Base-by-base conservation (phyloP, 2,329 filamentous ascomycete genomes). In the Aspergillus aculeatinus region DNA sequence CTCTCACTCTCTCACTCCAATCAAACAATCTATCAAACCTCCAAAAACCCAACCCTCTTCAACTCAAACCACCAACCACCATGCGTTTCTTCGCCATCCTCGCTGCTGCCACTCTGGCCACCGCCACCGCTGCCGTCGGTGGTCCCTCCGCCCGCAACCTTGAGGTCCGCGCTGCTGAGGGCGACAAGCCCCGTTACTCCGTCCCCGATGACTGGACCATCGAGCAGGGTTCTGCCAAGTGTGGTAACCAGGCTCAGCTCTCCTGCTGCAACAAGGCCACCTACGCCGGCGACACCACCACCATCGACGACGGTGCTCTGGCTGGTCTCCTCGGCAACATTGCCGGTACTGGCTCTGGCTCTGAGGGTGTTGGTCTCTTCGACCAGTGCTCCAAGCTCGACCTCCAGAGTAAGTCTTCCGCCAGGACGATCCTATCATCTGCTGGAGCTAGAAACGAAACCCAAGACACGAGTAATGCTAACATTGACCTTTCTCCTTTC, bases 301-400 rank as follows among this genome's bases (percentile, higher is more conserved):
- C 69, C 52, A 64, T 73, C 63, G 63, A 65, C 58, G 58, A 63
- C 16, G 73, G 72, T 54, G 55, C 72, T 16, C 70, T 73, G n/a
- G 64, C 65, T 52, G 73, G 74, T 55, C 58, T 68, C 31, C 65
- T 76, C 57, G 63, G 63, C 64, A 68, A 70, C 65, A 65, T 75
- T 35, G 63, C 75, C 59, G 70, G 71, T 57, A 61, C 64, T 51
- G 71, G 72, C 31, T 69, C 73, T 55, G 70, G 68, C 55, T 58
- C 71, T 27, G 58, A 70, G 50, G 69, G 72, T 44, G 53, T 75
- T n/a, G 70, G 70, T 66, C 63, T 77, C 59, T 75, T 76, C 67
- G 66, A 71, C 61, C 68, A 75, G 65, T 77, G 75, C 74, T 76
- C 74, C 65, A 73, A 76, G 67, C 67, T 77, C 35, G 67, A 69